phyloP scores from a whole-genome alignment of 805 yeast species.

The Candida berthetii region DNA sequence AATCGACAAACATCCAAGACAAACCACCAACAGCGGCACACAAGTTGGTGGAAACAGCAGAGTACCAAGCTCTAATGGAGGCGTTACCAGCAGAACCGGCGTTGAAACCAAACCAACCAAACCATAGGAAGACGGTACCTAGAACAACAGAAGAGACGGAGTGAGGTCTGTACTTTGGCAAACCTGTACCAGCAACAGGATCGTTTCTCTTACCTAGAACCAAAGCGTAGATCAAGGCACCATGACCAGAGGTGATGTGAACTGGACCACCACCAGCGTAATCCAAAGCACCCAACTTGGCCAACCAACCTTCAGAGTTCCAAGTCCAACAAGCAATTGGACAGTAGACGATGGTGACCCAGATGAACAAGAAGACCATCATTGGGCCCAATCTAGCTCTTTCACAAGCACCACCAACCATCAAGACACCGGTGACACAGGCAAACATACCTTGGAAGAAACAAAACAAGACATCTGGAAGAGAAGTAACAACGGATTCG shows the following conservation, averaged over 20 bases:
- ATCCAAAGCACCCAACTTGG: slow-evolving; percentile 77
- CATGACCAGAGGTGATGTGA: slow-evolving; percentile 90
- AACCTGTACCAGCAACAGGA: slow-evolving; percentile 56
- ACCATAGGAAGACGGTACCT: slow-evolving; percentile 94
- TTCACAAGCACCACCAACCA: slow-evolving; percentile 98
- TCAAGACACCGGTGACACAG: slow-evolving; percentile 82
- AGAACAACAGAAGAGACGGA: slow-evolving; percentile 84
- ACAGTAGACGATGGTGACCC: slow-evolving; percentile 94
- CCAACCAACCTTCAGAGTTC: slow-evolving; percentile 92
- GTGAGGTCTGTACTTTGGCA: slow-evolving; percentile 92
- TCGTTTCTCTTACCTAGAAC: slow-evolving; percentile 90
- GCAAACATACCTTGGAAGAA: slow-evolving; percentile 98
- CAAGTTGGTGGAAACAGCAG: slow-evolving; percentile 85
- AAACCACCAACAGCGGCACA: slow-evolving; percentile 94
- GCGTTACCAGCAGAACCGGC: slow-evolving; percentile 98
- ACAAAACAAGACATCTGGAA: slow-evolving; percentile 90
- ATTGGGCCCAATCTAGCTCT: slow-evolving; percentile 94
- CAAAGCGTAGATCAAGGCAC: slow-evolving; percentile 91
- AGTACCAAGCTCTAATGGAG: slow-evolving; percentile 89
- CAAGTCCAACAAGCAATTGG: slow-evolving; percentile 98
- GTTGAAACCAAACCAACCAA: slow-evolving; percentile 99
- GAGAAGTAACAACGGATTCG: slow-evolving; percentile 53
- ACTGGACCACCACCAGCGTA: slow-evolving; percentile 99
- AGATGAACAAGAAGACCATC: slow-evolving; percentile 89
- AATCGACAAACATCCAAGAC: slow-evolving; percentile 91